A percentile compares a stretch with the other conserved stretches of the same genome.
phyloP scores from a whole-genome alignment of 768 basidiomycete genomes.

The Mycena vulgaris region DNA sequence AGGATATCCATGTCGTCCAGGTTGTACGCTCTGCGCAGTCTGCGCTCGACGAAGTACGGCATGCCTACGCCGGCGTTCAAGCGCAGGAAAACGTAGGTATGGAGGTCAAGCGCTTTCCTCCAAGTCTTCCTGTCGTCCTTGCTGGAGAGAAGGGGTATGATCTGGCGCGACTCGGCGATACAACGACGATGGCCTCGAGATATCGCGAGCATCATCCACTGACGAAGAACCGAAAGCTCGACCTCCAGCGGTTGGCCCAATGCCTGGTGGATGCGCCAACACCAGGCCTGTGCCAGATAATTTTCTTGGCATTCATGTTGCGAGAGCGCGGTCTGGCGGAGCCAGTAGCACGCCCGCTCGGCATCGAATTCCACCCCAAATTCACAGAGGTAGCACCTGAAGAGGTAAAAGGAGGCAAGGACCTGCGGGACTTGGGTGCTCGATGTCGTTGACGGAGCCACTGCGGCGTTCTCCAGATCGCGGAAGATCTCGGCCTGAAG shows the following conservation, averaged over 20 bases:
- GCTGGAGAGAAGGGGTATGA: not conserved
- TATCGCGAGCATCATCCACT: constrained; percentile 25
- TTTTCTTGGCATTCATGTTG: constrained; percentile 23
- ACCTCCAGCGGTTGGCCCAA: constrained; percentile 18
- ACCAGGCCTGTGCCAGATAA: constrained; percentile 28
- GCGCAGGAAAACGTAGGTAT: not conserved
- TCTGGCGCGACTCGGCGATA: constrained; percentile 1
- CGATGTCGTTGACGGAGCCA: not conserved
- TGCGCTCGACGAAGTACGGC: constrained; percentile 13
- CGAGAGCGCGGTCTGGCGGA: constrained; percentile 5
- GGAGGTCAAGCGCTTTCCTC: not conserved
- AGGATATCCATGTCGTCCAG: not conserved
- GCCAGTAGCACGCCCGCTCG: constrained; percentile 25
- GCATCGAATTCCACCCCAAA: constrained; percentile 21
- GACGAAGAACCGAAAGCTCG: not conserved
- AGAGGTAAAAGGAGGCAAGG: constrained; percentile 30
- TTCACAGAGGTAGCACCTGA: constrained; percentile 26
- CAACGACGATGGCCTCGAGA: constrained; percentile 25
- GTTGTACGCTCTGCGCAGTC: constrained; percentile 14
- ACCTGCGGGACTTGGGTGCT: constrained; percentile 6
- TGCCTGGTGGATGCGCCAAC: constrained; percentile 30
- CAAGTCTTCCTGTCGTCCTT: not conserved
- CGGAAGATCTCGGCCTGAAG: constrained; percentile 10
- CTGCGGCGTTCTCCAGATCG: constrained; percentile 16
- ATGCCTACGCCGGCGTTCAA: constrained; percentile 21